Base-by-base conservation (phyloP, 257 asterid species). In the Primulina eburnea region DNA sequence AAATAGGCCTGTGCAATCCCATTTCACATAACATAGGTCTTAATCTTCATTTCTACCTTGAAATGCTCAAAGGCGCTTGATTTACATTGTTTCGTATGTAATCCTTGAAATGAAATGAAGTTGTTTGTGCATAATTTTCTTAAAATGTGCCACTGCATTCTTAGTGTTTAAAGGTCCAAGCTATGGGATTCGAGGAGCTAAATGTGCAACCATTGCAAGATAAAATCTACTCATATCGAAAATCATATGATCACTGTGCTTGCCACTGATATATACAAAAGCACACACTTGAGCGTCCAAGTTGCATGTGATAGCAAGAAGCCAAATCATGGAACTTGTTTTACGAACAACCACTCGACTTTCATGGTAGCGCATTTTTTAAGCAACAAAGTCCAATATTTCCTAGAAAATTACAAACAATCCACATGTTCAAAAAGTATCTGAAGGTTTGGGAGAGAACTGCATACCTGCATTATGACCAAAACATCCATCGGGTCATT, bases 401-500 rank as follows among this genome's bases (percentile, higher is more conserved):
- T 43, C 53, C n/a, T 43, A 6, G 53, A 50, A 17, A 50, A 16
- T 50, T 17, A 50, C 57, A 12, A 50, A 50, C 21, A 50, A 50
- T 50, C 21, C 53, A 17, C 20, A 50, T 2, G 21, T 50, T 43
- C n/a, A 32, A 5, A 17, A 2, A 18, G 47, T 20, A 17, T 55
- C 63, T 0, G 8, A 35, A 50, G 24, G 1, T 35, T 28, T 4
- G n/a, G 3, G 69, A 62, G 29, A 34, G 7, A 65, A 9, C 24
- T 32, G 37, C n/a, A 7, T 58, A 85, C 90, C 86, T 83, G 92
- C 92, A 86, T 86, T 32, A 84, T 74, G 69, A 84, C 86, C 47
- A 86, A 63, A 5, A 86, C 89, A 68, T 86, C 92, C 85, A 86
- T 84, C 16, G 92, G 92, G 74, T 86, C 92, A 73, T 78, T 84